A percentile compares a stretch with the other conserved stretches of the same genome.
Conservation (phyloP, 1,139 yeast species). For the Kodamaea plutei region DNA sequence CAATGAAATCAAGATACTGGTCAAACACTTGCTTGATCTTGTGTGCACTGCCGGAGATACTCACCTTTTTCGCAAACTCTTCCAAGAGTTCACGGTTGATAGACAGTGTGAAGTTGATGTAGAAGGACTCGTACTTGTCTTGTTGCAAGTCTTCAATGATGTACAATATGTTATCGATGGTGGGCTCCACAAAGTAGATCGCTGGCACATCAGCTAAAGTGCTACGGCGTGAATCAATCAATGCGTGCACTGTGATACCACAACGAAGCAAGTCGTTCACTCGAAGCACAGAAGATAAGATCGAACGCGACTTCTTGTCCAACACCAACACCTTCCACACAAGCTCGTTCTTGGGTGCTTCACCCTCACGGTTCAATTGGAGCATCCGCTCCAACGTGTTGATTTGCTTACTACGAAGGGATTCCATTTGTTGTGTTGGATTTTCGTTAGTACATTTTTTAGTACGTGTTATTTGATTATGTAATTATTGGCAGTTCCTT, state of each 20-base stretch:
- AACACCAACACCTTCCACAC: constrained; percentile 92
- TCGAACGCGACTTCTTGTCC: constrained; percentile 76
- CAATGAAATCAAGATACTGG: constrained; percentile 87
- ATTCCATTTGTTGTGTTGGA: constrained; percentile 1
- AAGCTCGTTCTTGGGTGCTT: constrained; percentile 55
- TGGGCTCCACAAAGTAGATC: constrained; percentile 86
- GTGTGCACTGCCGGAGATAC: constrained; percentile 62
- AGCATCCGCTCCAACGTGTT: constrained; percentile 77
- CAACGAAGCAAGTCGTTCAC: constrained; percentile 85
- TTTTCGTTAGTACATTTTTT: too few species aligned
- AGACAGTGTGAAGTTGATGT: constrained; percentile 82
- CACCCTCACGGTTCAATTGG: constrained; percentile 62
- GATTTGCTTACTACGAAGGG: constrained; percentile 30
- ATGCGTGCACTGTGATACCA: constrained; percentile 86
- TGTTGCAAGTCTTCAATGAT: constrained; percentile 69
- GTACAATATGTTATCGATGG: constrained; percentile 62
- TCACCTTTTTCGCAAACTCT: constrained; percentile 81
- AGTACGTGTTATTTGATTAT: too few species aligned
- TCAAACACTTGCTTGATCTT: constrained; percentile 86
- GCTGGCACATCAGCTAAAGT: constrained; percentile 92
- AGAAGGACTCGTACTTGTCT: constrained; percentile 74
- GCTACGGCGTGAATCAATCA: constrained; percentile 65
- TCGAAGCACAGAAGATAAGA: constrained; percentile 82
- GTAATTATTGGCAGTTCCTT: too few species aligned
- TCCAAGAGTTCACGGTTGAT: constrained; percentile 76